These are phyloP conservation scores for Lepidium africanum DNA, from an alignment of 345 rosid genomes.

Conservation along the genomic window DNA sequence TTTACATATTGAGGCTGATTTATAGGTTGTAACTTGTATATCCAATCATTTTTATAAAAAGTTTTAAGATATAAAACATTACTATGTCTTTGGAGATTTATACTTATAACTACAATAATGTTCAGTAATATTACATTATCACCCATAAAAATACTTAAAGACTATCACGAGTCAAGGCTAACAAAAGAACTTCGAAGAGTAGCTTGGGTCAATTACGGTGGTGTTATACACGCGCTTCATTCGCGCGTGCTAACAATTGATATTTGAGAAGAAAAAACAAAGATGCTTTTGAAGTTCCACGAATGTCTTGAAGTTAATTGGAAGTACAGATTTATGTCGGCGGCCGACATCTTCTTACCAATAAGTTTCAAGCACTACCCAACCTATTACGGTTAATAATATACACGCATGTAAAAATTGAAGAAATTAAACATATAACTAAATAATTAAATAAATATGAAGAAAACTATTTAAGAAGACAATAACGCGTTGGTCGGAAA, in stretches of 20 bases:
- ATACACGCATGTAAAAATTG: not conserved
- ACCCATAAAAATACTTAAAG: too few species aligned
- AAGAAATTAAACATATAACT: not conserved
- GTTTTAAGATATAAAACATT: too few species aligned
- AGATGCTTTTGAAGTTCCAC: constrained; percentile 15
- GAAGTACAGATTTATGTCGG: constrained; percentile 19
- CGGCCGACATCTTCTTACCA: constrained; percentile 19
- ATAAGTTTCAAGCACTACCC: constrained; percentile 2
- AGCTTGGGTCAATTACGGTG: not conserved
- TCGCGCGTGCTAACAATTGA: not conserved
- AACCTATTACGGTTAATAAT: not conserved
- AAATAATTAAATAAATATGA: too few species aligned
- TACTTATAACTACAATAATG: too few species aligned
- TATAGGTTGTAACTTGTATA: too few species aligned
- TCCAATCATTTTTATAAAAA: too few species aligned
- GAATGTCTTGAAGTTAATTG: constrained; percentile 9
- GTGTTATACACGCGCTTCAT: not conserved
- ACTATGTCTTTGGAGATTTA: too few species aligned
- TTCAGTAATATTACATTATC: too few species aligned
- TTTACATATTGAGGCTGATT: not conserved
- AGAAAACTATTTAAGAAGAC: not conserved
- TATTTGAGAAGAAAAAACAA: not conserved
- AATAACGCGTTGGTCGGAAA: constrained; percentile 32
- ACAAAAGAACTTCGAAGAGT: too few species aligned
- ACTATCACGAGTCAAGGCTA: too few species aligned